These are phyloP conservation scores for Aspergillus brunneoviolaceus DNA, from an alignment of 2,329 filamentous ascomycete species.

Conservation along the genomic window DNA sequence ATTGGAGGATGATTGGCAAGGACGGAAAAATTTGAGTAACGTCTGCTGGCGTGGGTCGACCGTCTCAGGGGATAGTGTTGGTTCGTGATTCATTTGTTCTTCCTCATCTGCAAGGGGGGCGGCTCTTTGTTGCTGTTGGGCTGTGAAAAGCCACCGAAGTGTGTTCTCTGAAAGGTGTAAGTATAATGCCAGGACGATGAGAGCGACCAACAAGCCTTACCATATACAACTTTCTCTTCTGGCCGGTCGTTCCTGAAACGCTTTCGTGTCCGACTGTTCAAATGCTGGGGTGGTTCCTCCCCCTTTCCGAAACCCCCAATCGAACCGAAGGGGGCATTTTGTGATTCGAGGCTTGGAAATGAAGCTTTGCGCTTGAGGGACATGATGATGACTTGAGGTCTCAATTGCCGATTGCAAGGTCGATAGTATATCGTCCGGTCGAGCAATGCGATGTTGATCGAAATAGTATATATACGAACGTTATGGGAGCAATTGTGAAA, in stretches of 20 bases:
- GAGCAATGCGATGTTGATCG: not conserved
- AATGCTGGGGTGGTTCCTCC: conserved; percentile 42
- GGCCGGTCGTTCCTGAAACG: conserved; percentile 59
- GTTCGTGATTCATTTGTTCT: conserved; percentile 28
- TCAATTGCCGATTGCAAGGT: not conserved
- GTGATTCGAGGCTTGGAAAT: conserved; percentile 46
- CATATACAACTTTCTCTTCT: conserved; percentile 55
- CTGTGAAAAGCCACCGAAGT: conserved; percentile 43
- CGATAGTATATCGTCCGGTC: not conserved
- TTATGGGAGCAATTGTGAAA: not conserved
- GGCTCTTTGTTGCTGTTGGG: conserved; percentile 31
- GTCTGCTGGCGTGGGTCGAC: conserved; percentile 43
- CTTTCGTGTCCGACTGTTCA: conserved; percentile 60
- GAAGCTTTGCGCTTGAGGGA: conserved; percentile 61
- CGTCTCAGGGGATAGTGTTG: conserved; percentile 26
- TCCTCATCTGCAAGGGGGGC: conserved; percentile 17
- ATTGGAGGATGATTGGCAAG: conserved; percentile 21
- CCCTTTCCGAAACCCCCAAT: conserved; percentile 29
- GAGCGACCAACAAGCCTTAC: conserved; percentile 37
- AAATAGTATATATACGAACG: not conserved
- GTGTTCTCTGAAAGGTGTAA: conserved; percentile 40
- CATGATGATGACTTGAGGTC: conserved; percentile 40
- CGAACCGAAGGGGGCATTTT: conserved; percentile 29
- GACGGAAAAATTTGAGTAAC: conserved; percentile 42
- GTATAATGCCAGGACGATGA: not conserved